These are phyloP conservation scores for Sutorius australiensis DNA, from an alignment of 768 basidiomycete species.

Conservation along the genomic window DNA sequence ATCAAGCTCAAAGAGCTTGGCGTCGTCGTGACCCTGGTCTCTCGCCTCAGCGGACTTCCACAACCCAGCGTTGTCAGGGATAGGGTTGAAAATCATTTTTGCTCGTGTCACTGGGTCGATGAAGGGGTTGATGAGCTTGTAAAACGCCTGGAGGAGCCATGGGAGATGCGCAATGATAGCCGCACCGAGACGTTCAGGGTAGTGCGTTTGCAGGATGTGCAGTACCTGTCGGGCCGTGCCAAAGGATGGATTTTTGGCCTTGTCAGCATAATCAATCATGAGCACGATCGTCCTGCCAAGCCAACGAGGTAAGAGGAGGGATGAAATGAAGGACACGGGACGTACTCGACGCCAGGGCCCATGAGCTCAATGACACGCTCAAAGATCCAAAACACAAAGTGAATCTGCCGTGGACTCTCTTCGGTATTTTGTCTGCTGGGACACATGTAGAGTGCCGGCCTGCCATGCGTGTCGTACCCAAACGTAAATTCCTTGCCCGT, in stretches of 20 bases:
- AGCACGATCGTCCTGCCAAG: slow-evolving; percentile 55
- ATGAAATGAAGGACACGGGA: neutral
- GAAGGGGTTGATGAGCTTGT: slow-evolving; percentile 74
- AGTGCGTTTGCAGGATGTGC: slow-evolving; percentile 73
- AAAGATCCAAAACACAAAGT: slow-evolving; percentile 71
- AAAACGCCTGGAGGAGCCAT: slow-evolving; percentile 69
- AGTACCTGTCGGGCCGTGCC: slow-evolving; percentile 40
- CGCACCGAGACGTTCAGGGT: slow-evolving; percentile 79
- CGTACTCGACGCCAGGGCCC: slow-evolving; percentile 78
- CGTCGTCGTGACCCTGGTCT: slow-evolving; percentile 14
- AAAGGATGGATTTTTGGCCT: slow-evolving; percentile 54
- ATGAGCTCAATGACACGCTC: slow-evolving; percentile 76
- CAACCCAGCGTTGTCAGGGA: slow-evolving; percentile 21
- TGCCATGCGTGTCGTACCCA: slow-evolving; percentile 64
- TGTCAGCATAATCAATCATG: slow-evolving; percentile 76
- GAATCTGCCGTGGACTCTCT: slow-evolving; percentile 62
- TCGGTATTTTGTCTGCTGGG: slow-evolving; percentile 76
- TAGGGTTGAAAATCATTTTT: slow-evolving; percentile 75
- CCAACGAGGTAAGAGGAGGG: neutral
- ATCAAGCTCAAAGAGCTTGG: slow-evolving; percentile 55
- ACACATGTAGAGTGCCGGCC: slow-evolving; percentile 68
- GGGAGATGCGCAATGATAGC: slow-evolving; percentile 80
- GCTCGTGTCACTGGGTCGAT: slow-evolving; percentile 77
- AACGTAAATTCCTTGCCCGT: slow-evolving; percentile 82
- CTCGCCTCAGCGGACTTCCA: slow-evolving; percentile 26